Conservation (phyloP, 306 rosid genomes). For the Calophaca sinica region DNA sequence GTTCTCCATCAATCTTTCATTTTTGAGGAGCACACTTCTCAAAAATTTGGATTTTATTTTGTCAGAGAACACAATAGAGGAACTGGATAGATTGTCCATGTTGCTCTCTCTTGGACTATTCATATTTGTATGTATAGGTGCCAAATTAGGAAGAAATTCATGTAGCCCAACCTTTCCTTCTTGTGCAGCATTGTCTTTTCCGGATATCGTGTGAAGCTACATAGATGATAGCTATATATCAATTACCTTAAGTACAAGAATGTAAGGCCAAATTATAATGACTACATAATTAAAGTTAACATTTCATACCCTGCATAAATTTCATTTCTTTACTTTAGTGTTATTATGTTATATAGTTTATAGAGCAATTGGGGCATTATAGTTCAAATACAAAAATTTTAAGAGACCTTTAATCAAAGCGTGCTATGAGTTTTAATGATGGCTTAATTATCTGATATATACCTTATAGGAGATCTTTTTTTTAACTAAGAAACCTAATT, state of each 20-base stretch:
- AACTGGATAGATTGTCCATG: slow-evolving; percentile 57
- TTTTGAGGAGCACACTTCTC: slow-evolving; percentile 49
- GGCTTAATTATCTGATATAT: too few relatives aligned
- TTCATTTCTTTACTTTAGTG: too few relatives aligned
- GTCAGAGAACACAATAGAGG: slow-evolving; percentile 66
- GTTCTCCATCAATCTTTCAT: slow-evolving; percentile 45
- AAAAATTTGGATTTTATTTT: slow-evolving; percentile 63
- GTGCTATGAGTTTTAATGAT: too few relatives aligned
- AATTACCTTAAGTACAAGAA: slow-evolving; percentile 17
- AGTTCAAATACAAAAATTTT: too few relatives aligned
- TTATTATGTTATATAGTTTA: too few relatives aligned
- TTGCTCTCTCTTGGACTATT: slow-evolving; percentile 52
- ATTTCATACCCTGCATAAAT: too few relatives aligned
- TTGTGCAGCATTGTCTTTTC: slow-evolving; percentile 51
- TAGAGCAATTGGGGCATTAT: too few relatives aligned
- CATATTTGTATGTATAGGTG: slow-evolving; percentile 53
- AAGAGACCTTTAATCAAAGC: too few relatives aligned
- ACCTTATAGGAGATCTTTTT: too few relatives aligned
- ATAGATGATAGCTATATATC: slow-evolving; percentile 32
- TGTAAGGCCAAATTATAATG: slow-evolving; percentile 6
- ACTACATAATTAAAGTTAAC: too few relatives aligned
- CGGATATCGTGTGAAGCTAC: slow-evolving; percentile 77
- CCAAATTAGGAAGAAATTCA: slow-evolving; percentile 51
- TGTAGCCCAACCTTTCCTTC: slow-evolving; percentile 53
- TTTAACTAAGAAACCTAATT: too few relatives aligned